Evolutionary conservation across 108 stramenopile species (phyloP), one percentile per base, ranked within the genome.

Genomic region (Mediolabrus comicus): DNA sequence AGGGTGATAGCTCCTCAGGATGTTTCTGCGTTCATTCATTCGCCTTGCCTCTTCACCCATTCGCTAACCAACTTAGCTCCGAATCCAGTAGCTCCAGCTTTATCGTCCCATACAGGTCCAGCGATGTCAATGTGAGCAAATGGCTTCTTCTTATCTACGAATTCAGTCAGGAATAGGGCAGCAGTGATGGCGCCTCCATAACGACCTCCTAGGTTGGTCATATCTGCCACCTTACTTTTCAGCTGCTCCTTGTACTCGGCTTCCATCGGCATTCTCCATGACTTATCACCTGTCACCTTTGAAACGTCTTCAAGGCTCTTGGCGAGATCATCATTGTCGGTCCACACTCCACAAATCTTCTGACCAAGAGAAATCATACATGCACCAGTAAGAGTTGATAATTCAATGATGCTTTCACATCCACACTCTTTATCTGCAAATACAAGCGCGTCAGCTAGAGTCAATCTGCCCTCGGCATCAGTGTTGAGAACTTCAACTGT

Each of bases 401-500:
- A 49, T 69, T 97, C 97, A 64, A 98, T 93, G 59, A 98, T 98
- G 49, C 87, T 87, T 34, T 94, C 91, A 53, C 90, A 88, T 32
- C 86, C 95, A 28, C 97, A 62, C 46, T 92, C 92, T 73, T 94
- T 96, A 77, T 98, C 97, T 13, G 96, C 95, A 67, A 89, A 98
- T 1, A 98, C 97, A 27, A 98, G 73, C 14, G 98, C 98, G 83
- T 98, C 98, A 7, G 98, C 98, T 11, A 98, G 83, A 4, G 98
- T 98, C 53, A 98, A 75, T 19, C 98, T 85, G 3, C 98, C 98
- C 83, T 98, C 98, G 1, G 98, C 98, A 79, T 98, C 98, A 13
- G 98, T 98, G 80, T 98, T 98, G 59, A 96, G 61, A 13, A 97
- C 91, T 49, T 97, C 97, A 69, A 98, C 97, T 1, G 96, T 98